Base-by-base conservation (phyloP, 768 basidiomycete genomes). In the Boletellus ananas region DNA sequence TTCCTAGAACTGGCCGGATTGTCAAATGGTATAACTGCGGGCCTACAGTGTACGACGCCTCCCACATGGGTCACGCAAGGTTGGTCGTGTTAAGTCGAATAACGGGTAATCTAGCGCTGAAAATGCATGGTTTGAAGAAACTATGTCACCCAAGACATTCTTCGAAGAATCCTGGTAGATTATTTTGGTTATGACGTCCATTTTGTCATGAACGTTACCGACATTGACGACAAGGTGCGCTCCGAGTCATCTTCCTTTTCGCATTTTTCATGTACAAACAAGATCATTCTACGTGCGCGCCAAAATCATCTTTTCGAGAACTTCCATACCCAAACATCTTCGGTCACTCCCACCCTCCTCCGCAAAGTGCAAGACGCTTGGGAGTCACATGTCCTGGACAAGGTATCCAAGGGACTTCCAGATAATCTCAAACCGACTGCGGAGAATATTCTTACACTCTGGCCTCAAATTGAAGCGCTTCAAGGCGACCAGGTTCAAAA, bases 21-120 rank as follows among this genome's bases (percentile, higher is more conserved):
- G 83, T 95, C n/a, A 94, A 94, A 60, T 98, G 94, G 94, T 98
- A 99, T 67, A 97, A 96, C 67, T 99, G 96, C 63, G 95, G 96
- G 10, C 95, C 96, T 16, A 99, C 96, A 0, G 96, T 99, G 9
- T 99, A 99, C 67, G 96, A 99, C 75, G 84, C 93, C 12, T 88
- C 92, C 36, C 96, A 99, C 68, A 93, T 99, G 90, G 96, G 96
- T 6, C 96, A 99, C 73, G 96, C 96, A 7, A 83, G 94, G 93
- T 95, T 18, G 7, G 56, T 27, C 11, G 7, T 25, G 31, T 49
- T 34, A 27, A 34, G 35, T 55, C n/a, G 17, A 33, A 33, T 49
- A 17, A 40, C 33, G 8, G n/a, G 12, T 27, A 43, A 39, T 35
- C 27, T 36, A 21, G 20, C 31, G 51, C 39, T 51, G 25, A 52